These are phyloP conservation scores for Escovopsis weberi DNA, from an alignment of 2,329 filamentous ascomycete species.

Conservation along the genomic window DNA sequence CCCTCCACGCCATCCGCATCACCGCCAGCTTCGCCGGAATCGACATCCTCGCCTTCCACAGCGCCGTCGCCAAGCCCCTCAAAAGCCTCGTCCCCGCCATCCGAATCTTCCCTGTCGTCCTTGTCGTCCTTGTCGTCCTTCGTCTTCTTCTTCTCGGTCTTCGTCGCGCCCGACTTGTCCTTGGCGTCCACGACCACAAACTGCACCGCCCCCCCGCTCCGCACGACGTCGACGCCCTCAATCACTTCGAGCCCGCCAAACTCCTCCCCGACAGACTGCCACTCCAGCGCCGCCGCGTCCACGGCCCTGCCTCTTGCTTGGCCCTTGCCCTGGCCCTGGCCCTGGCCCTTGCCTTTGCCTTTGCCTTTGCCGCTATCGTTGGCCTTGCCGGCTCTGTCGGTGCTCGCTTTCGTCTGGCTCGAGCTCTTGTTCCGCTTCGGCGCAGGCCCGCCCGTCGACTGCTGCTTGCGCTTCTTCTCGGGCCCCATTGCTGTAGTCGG, in stretches of 20 bases:
- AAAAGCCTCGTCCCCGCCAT: constrained; percentile 41
- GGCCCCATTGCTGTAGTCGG: constrained; percentile 15
- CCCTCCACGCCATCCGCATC: constrained; percentile 17
- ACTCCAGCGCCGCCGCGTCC: constrained; percentile 34
- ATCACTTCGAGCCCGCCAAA: constrained; percentile 89
- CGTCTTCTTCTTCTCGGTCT: neutral
- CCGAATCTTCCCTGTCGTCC: constrained; percentile 1
- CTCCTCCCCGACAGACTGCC: constrained; percentile 75
- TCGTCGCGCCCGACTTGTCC: constrained; percentile 6
- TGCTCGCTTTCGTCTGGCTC: neutral
- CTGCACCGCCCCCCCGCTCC: constrained; percentile 41
- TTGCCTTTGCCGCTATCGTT: constrained; percentile 6
- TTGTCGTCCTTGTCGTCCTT: constrained; percentile 1
- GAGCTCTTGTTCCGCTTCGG: constrained; percentile 22
- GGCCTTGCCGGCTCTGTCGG: constrained; percentile 3
- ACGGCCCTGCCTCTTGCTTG: constrained; percentile 18
- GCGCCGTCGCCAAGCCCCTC: constrained; percentile 45
- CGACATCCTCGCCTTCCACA: constrained; percentile 19
- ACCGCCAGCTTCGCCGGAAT: constrained; percentile 18
- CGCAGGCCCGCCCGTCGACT: constrained; percentile 15
- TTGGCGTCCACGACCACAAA: constrained; percentile 31
- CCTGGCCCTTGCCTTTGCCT: constrained; percentile 6
- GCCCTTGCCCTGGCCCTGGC: constrained; percentile 14
- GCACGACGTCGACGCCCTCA: constrained; percentile 76
- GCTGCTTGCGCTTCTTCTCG: constrained; percentile 26